Base-by-base conservation (phyloP, 306 rosid species). In the Astragalus membranaceus region DNA sequence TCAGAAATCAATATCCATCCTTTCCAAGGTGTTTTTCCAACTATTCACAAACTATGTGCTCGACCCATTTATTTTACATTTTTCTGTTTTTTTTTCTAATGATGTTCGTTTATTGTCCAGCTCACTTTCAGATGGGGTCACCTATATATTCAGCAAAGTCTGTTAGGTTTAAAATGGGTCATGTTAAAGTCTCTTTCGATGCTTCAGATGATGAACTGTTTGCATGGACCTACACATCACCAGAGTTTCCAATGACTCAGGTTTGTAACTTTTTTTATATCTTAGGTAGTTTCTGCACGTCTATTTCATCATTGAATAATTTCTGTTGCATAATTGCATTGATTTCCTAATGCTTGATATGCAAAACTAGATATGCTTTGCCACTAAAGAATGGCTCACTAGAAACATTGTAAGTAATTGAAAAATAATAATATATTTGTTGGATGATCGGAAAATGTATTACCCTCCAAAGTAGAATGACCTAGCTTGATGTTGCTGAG, bases 161-260 rank as follows among this genome's bases (percentile, higher is more conserved):
- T 67, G 92, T 94, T 71, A 91, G 91, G 52, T 88, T 94, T 53
- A 89, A 76, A 14, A 76, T 91, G 87, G 99, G 99, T 62, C 84
- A 85, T 78, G 55, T 59, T 29, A 88, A 73, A 68, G 32, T 51
- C 67, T 79, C 75, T 47, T 20, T 66, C 4, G 82, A 78, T 73
- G 74, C 55, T 67, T 47, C 81, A 50, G 70, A 29, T 44, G 87
- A 80, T 6, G 86, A 87, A 11, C 51, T 42, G 73, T 88, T 80
- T 69, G 56, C 65, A 51, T 94, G 97, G 99, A 91, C 96, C 17
- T 88, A 91, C 84, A 83, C 88, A 64, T 94, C 99, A 53, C 87
- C 87, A 4, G 90, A 65, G 58, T 94, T 88, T 80, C 85, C 87
- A 55, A 94, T 94, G 99, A 67, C 82, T 80, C 89, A 87, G 86